Evolutionary conservation across 441 rosid genomes (phyloP).

Genomic region (Eruca vesicaria): DNA sequence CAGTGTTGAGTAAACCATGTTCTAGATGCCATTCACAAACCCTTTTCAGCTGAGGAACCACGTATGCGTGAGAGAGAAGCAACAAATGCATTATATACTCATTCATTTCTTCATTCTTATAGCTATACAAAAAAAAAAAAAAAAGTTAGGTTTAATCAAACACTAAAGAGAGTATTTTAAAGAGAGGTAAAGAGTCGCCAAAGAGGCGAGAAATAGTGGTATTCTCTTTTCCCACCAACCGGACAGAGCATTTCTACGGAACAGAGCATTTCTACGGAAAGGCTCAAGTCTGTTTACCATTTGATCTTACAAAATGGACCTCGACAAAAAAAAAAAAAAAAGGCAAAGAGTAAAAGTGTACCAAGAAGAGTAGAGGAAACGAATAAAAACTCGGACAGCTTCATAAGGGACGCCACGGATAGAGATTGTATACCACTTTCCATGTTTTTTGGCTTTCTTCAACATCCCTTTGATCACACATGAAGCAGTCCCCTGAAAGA

Average conservation of each 20-base stretch:
- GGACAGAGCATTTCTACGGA: too few relatives aligned
- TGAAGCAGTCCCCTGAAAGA: slow-evolving; percentile 76
- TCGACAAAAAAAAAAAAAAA: too few relatives aligned
- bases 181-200: neutral
- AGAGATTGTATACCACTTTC: slow-evolving; percentile 45
- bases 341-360: neutral
- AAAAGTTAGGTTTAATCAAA: slow-evolving; percentile 9
- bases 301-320: too few relatives aligned
- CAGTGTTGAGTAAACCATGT: slow-evolving; percentile 55
- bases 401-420: slow-evolving; percentile 70
- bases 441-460: slow-evolving; percentile 53
- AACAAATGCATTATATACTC: slow-evolving; percentile 60
- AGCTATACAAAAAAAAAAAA: slow-evolving; percentile 36
- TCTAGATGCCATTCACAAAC: slow-evolving; percentile 62
- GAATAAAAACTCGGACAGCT: slow-evolving; percentile 70
- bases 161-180: slow-evolving; percentile 13
- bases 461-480: slow-evolving; percentile 74
- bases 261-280: too few relatives aligned
- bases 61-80: slow-evolving; percentile 73
- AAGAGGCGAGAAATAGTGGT: too few relatives aligned
- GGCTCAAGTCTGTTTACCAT: too few relatives aligned
- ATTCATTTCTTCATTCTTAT: slow-evolving; percentile 63
- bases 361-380: slow-evolving; percentile 80
- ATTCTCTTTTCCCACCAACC: too few relatives aligned
- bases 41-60: slow-evolving; percentile 63